Evolutionary conservation across 805 yeast species (phyloP).

Genomic region (Candida fluviatilis): DNA sequence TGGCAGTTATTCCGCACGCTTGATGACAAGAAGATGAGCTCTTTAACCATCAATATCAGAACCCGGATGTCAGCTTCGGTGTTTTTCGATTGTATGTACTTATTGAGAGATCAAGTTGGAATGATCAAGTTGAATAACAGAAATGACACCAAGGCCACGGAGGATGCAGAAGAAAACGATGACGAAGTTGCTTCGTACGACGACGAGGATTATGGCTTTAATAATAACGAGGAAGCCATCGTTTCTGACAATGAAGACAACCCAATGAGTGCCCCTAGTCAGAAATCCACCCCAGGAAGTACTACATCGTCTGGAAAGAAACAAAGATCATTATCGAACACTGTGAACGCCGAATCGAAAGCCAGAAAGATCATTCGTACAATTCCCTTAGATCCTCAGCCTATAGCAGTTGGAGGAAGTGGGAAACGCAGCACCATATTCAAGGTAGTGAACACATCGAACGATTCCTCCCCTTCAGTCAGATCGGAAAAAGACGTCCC

Average conservation of each 20-base stretch:
- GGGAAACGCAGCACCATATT: constrained; percentile 34
- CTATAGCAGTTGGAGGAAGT: constrained; percentile 44
- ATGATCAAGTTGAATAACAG: constrained; percentile 58
- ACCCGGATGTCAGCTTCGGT: constrained; percentile 91
- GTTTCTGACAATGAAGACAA: constrained; percentile 17
- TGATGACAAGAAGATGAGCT: constrained; percentile 45
- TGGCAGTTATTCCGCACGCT: constrained; percentile 82
- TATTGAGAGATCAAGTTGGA: constrained; percentile 82
- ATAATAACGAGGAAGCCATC: constrained; percentile 17
- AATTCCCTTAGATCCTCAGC: constrained; percentile 80
- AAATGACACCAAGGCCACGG: constrained; percentile 19
- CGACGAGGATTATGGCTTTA: constrained; percentile 19
- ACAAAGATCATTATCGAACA: constrained; percentile 49
- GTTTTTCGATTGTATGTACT: constrained; percentile 85
- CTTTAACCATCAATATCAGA: constrained; percentile 52
- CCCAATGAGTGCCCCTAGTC: constrained; percentile 15
- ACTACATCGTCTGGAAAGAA: constrained; percentile 32
- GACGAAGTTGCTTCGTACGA: constrained; percentile 23
- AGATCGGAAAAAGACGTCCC: constrained; percentile 10
- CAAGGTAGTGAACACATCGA: constrained; percentile 33
- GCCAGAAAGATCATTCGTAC: constrained; percentile 75
- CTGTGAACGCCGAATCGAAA: constrained; percentile 61
- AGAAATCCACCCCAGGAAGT: constrained; percentile 37
- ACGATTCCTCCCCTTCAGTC: constrained; percentile 26
- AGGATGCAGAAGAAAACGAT: constrained; percentile 23